A percentile compares a stretch with the other conserved stretches of the same genome.
Evolutionary conservation across 192 early-diverging fungal species (phyloP).

Genomic region (Backusella westeae): DNA sequence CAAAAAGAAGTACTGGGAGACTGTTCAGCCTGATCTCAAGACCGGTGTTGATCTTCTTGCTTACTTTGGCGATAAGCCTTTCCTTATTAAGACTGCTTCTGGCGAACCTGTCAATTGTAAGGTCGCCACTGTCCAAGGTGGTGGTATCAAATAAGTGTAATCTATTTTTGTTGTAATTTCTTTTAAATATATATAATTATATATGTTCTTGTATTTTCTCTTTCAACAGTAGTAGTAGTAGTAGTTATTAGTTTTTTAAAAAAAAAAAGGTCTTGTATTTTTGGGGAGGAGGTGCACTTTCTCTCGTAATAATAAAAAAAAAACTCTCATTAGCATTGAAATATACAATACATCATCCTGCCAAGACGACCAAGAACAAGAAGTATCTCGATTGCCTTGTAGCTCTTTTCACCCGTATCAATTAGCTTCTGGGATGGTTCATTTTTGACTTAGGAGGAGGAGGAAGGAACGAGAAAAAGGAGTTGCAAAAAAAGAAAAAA

Average conservation of each 20-base stretch:
- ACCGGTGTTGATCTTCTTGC: constrained; percentile 69
- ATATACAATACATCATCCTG: not conserved
- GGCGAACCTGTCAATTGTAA: constrained; percentile 52
- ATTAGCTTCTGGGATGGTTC: too few relatives aligned
- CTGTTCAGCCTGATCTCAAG: constrained; percentile 86
- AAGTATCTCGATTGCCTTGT: not conserved
- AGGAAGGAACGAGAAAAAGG: not conserved
- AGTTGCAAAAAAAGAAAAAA: not conserved
- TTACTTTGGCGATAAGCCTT: constrained; percentile 51
- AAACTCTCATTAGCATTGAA: not conserved
- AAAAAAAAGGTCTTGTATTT: too few relatives aligned
- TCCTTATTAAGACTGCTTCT: constrained; percentile 41
- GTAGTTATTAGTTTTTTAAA: not conserved
- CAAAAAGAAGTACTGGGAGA: constrained; percentile 98
- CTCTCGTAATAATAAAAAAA: not conserved
- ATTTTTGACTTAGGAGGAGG: not conserved
- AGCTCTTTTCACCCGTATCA: not conserved
- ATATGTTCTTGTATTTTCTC: not conserved
- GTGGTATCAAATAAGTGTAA: constrained; percentile 64
- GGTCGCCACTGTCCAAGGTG: constrained; percentile 61
- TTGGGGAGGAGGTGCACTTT: not conserved
- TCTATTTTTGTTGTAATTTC: not conserved
- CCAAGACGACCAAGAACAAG: not conserved
- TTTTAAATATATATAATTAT: constrained; percentile 2
- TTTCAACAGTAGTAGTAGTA: not conserved